Evolutionary conservation across 495 filamentous ascomycete species (phyloP).

Genomic region (Penicillium flavigenum): DNA sequence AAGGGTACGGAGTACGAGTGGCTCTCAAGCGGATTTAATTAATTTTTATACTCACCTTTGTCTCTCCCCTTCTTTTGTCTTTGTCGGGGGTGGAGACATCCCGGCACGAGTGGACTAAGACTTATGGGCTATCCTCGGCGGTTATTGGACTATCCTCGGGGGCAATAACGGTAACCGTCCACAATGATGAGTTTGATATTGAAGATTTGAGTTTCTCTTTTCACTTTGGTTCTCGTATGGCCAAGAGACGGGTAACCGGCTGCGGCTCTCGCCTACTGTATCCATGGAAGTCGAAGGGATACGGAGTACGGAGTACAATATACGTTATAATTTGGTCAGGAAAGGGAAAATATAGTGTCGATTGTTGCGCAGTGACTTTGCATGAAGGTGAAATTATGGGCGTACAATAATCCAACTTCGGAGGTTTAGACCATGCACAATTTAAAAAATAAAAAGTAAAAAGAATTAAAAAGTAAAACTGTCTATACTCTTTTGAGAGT

Average conservation of each 20-base stretch:
- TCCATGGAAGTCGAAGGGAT: not conserved
- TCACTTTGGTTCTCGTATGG: not conserved
- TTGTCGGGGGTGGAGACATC: slow-evolving; percentile 1
- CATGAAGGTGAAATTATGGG: slow-evolving; percentile 10
- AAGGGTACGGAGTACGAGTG: not conserved
- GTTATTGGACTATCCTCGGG: not conserved
- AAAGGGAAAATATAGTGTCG: slow-evolving; percentile 7
- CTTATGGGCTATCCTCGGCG: no score
- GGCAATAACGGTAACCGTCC: not conserved
- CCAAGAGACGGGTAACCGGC: slow-evolving; percentile 18
- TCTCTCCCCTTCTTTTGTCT: not conserved
- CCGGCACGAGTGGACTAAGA: not conserved
- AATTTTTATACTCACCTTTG: not conserved
- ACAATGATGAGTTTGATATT: not conserved
- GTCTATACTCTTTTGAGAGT: slow-evolving; percentile 2
- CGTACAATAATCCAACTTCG: slow-evolving; percentile 5
- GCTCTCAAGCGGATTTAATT: not conserved
- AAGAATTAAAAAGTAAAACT: not conserved
- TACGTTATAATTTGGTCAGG: slow-evolving; percentile 1
- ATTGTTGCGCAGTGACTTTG: slow-evolving; percentile 12
- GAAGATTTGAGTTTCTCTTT: not conserved
- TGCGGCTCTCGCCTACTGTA: slow-evolving; percentile 17
- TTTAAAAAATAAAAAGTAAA: not conserved
- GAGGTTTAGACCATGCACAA: slow-evolving; percentile 6
- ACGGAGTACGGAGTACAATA: not conserved